These are phyloP conservation scores for Macrolepiota fuliginosa DNA, from an alignment of 768 basidiomycete genomes.

Conservation along the genomic window DNA sequence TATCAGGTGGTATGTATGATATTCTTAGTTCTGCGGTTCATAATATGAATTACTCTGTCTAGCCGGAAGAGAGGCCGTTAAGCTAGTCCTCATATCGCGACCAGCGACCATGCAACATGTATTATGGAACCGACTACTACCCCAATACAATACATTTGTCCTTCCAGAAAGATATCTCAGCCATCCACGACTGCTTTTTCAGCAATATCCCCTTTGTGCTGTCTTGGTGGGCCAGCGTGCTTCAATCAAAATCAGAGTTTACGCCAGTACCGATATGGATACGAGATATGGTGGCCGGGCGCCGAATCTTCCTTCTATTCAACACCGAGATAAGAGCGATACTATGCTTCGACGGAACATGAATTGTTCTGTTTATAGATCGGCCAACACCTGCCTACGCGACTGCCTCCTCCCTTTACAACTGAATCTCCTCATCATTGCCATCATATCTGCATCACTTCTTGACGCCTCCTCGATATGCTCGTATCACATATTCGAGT, in stretches of 20 bases:
- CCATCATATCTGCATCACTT: not conserved
- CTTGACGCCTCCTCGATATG: not conserved
- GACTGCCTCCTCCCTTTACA: not conserved
- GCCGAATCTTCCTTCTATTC: not conserved
- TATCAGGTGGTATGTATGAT: slow-evolving; percentile 5
- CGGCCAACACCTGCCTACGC: not conserved
- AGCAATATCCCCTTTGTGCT: not conserved
- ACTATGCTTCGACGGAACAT: not conserved
- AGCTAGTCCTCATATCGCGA: not conserved
- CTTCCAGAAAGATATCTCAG: not conserved
- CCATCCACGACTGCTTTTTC: not conserved
- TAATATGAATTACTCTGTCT: slow-evolving; percentile 8
- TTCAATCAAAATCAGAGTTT: not conserved
- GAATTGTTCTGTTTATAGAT: not conserved
- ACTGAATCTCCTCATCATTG: not conserved
- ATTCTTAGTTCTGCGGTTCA: not conserved
- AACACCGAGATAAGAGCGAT: slow-evolving; percentile 8
- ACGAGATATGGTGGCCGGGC: not conserved
- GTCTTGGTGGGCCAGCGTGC: not conserved
- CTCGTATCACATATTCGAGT: not conserved
- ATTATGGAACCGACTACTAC: not conserved
- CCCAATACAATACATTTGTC: not conserved
- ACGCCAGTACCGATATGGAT: not conserved
- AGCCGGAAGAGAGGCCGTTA: not conserved
- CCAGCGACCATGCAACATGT: not conserved